Evolutionary conservation across 306 rosid genomes (phyloP), one percentile per base, ranked within the genome.

Genomic region (Hippophae gyantsensis): DNA sequence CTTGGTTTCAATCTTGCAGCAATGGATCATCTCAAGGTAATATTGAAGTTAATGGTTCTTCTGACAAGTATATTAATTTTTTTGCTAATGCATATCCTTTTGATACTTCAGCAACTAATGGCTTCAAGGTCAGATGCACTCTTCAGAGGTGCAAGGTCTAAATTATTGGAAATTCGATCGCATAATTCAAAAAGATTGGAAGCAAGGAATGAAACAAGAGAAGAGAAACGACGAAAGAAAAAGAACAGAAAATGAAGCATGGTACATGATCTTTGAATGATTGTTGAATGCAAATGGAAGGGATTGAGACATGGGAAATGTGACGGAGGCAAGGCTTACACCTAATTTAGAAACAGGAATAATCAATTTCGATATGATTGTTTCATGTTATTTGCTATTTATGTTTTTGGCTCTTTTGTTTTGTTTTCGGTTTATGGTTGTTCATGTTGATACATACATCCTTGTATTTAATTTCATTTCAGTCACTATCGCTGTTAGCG

Each of bases 1-100:
- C 68, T 83, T 65, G 96, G 98, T 69, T 83, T 81, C 83, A 87
- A 87, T 68, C 86, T 92, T 63, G 98, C 98, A 27, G 98, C 89
- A n/a, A 87, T 92, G 89, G 95, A 87, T 74, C 98, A 92, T 80
- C 70, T 92, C 42, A 80, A 79, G 97, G 97, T 90, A 12, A 14
- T 49, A 52, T 8, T n/a, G 64, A 70, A 43, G 71, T 32, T 42
- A 9, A 25, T 9, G 25, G 9, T 13, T 60, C 38, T 43, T 23
- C 26, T 26, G 46, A 52, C 10, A 11, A 49, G 43, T 7, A 1
- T 9, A 3, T 6, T 41, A 13, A 12, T 42, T 8, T 8, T 14
- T 38, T 42, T 54, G 54, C 54, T 45, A 64, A 64, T 50, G 13
- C 10, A 38, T 13, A 75, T 63, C 46, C 26, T 40, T 52, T 72